phyloP scores from a whole-genome alignment of 257 asterid genomes.

The Catharanthus roseus region DNA sequence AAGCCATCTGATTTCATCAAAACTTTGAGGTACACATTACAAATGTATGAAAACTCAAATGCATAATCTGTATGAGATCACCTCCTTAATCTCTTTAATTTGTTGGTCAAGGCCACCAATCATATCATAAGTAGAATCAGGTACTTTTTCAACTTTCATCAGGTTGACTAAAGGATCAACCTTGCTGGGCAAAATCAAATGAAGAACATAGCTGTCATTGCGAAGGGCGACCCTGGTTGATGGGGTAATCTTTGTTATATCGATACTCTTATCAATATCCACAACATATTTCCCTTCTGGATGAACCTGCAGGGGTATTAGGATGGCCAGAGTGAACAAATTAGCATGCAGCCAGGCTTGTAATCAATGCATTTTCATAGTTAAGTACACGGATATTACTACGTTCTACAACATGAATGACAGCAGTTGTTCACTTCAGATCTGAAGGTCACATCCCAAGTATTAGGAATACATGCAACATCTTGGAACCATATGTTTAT shows the following conservation, averaged over 20 bases:
- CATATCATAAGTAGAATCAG: constrained; percentile 96
- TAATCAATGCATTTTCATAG: neutral
- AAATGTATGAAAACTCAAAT: neutral
- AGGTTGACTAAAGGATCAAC: constrained; percentile 97
- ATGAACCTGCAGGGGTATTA: constrained; percentile 51
- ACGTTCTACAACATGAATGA: neutral
- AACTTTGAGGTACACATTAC: neutral
- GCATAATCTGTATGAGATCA: constrained; percentile 10
- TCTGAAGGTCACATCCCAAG: neutral
- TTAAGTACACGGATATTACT: neutral
- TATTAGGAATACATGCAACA: neutral
- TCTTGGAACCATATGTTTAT: neutral
- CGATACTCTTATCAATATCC: constrained; percentile 84
- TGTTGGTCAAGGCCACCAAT: constrained; percentile 95
- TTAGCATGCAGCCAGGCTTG: neutral
- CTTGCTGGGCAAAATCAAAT: constrained; percentile 83
- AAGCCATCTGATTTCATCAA: neutral
- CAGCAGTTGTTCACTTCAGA: neutral
- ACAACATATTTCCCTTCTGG: constrained; percentile 89
- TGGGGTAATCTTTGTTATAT: constrained; percentile 86
- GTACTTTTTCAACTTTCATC: constrained; percentile 94
- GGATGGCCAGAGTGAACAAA: constrained; percentile 11
- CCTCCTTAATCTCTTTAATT: constrained; percentile 94
- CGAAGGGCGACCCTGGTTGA: constrained; percentile 90
- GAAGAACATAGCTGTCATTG: constrained; percentile 91